Evolutionary conservation across 371 early-diverging fungal genomes (phyloP), one percentile per base, ranked within the genome.

Genomic region (Coemansia sp.): DNA sequence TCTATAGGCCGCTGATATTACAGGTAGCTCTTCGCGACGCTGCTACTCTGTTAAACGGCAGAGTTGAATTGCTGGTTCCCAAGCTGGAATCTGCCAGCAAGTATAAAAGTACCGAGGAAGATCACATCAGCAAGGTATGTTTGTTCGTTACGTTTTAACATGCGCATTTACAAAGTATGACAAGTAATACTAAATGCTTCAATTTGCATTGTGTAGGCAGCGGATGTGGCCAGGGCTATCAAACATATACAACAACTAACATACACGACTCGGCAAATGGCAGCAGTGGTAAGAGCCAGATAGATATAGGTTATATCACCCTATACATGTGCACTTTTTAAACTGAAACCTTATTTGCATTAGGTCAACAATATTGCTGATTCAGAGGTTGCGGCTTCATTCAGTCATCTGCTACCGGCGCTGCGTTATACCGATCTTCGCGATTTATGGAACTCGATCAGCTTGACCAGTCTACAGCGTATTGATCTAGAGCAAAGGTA

Each of bases 401-500:
- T 48, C 50, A 33, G 28, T 30, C 60, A 25, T 5, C 18, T 74
- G 44, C 55, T 66, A n/a, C 44, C 44, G 16, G 33, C 62, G 11
- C 51, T 71, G 12, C 50, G 40, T 18, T 71, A 74, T 55, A 40
- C 47, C 21, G 69, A 69, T 25, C 54, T 66, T 20, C 71, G 75
- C 20, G 60, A 63, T 3, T 58, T 59, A 23, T 74, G 75, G 75
- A 59, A 59, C 48, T 47, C 75, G 9, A 59, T 66, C 30, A 20
- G 55, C 21, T n/a, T 74, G 26, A 48, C 62, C 21, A 30, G 65
- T 4, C 54, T 71, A 14, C 72, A 71, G 28, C 56, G 52, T 23
- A 44, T 74, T 11, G 14, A 51, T 23, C 8, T 74, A 14, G 59
- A 67, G 50, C 30, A 59, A 18, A 69, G 70, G 74, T 73, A 69